Conservation (phyloP, 352 stramenopile species). For the Globisporangium okanoganense region DNA sequence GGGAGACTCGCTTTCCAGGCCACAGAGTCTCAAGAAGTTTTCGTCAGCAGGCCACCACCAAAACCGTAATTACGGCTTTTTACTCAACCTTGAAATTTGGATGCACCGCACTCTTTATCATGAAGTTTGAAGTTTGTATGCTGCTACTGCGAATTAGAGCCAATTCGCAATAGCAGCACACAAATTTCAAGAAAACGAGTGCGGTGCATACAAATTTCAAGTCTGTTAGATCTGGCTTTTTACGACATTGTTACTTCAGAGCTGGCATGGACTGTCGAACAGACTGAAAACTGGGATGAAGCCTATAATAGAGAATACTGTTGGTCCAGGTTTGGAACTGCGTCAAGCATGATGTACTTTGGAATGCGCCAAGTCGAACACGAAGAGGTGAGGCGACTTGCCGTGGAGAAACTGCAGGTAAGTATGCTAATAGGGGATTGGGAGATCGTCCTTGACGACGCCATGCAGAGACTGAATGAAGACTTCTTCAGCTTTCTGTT, state of each 20-base stretch:
- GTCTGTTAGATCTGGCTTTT: too few species aligned
- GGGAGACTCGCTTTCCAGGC: conserved; percentile 6
- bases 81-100: conserved; percentile 2
- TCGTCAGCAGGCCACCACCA: conserved; percentile 12
- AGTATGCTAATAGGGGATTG: too few species aligned
- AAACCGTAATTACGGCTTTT: conserved; percentile 18
- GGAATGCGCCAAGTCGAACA: too few species aligned
- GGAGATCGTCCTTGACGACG: background rate
- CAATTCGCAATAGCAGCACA: too few species aligned
- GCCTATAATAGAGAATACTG: conserved; percentile 13
- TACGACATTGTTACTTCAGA: conserved; percentile 16
- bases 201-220: too few species aligned
- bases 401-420: too few species aligned
- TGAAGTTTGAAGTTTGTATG: too few species aligned
- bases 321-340: conserved; percentile 2
- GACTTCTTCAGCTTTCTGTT: background rate
- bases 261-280: background rate
- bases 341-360: background rate
- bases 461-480: background rate
- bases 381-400: too few species aligned
- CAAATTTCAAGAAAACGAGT: too few species aligned
- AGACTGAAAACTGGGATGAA: background rate
- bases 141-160: too few species aligned
- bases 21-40: conserved; percentile 5
- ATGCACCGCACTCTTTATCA: too few species aligned